Evolutionary conservation across 2,329 filamentous ascomycete species (phyloP).

Genomic region (Neoarthrinium moseri): DNA sequence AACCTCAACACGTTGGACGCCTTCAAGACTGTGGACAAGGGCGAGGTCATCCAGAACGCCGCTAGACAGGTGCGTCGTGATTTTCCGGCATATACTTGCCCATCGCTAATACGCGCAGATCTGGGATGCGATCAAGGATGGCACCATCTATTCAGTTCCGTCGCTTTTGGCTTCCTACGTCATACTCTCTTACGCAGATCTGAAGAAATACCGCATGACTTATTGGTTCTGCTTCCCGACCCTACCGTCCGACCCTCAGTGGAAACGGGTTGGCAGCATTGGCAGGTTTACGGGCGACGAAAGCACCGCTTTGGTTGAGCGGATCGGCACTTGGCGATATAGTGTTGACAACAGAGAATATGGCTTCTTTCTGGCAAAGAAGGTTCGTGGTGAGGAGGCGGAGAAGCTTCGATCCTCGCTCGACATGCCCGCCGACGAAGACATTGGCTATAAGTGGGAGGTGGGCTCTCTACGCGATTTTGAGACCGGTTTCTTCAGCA

Average conservation of each 20-base stretch:
- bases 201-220: constrained; percentile 97
- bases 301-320: constrained; percentile 75
- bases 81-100: not conserved
- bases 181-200: constrained; percentile 87
- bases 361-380: constrained; percentile 95
- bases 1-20: constrained; percentile 97
- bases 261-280: constrained; percentile 63
- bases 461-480: constrained; percentile 74
- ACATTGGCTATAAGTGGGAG: constrained; percentile 70
- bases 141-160: constrained; percentile 91
- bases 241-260: constrained; percentile 82
- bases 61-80: constrained; percentile 66
- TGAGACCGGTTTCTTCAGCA: constrained; percentile 84
- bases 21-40: constrained; percentile 81
- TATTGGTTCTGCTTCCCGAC: constrained; percentile 98
- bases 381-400: constrained; percentile 44
- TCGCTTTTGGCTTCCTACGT: constrained; percentile 88
- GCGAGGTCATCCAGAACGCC: constrained; percentile 72
- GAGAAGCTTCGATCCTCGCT: constrained; percentile 40
- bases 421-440: constrained; percentile 50
- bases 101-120: constrained; percentile 54
- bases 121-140: constrained; percentile 96
- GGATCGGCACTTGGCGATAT: constrained; percentile 85
- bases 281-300: constrained; percentile 63
- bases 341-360: constrained; percentile 78